Evolutionary conservation across 2,329 filamentous ascomycete species (phyloP), one percentile per base, ranked within the genome.

Genomic region (Colletotrichum cuscutae): DNA sequence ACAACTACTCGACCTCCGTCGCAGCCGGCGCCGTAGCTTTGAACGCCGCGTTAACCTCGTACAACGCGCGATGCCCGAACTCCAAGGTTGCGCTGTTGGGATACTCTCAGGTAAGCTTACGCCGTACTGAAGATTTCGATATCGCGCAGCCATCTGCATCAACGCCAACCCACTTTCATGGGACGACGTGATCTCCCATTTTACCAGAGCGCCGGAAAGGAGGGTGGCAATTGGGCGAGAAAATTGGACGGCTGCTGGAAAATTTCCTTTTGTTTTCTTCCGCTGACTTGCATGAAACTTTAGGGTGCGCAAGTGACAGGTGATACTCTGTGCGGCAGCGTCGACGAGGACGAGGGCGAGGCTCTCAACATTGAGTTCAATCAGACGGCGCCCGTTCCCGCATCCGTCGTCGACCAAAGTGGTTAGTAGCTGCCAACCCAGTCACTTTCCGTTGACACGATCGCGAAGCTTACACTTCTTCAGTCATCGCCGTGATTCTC

Each of bases 61-160:
- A 86, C 72, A 75, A 76, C 74, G 61, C 76, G 35, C 76, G 76
- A 5, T 86, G 84, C 52, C 83, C 84, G 8, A 73, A 80, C n/a
- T 78, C 77, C 65, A 84, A 84, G 77, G 78, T 86, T 60, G 84
- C 82, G 5, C 74, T 86, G 35, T 60, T 86, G 57, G 84, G 84
- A 1, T 86, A 82, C 71, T 86, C 84, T 2, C 84, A 85, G 79
- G 82, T 81, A 71, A 32, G 77, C 26, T 30, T 5, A 9, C n/a
- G 52, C 30, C 57, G 49, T 30, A 68, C 22, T 4, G 22, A 58
- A 35, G 54, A 13, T 35, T 58, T 26, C 5, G 15, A 19, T 42
- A n/a, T 12, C 9, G n/a, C 5, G 54, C 54, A 57, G 22, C n/a
- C 12, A 13, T 15, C 11, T 24, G 12, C n/a, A 22, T 8, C 8